Percentiles rank a stretch among this genome's conserved stretches.
Conservation (phyloP, 1,284 basidiomycete species). For the Bjerkandera adusta region DNA sequence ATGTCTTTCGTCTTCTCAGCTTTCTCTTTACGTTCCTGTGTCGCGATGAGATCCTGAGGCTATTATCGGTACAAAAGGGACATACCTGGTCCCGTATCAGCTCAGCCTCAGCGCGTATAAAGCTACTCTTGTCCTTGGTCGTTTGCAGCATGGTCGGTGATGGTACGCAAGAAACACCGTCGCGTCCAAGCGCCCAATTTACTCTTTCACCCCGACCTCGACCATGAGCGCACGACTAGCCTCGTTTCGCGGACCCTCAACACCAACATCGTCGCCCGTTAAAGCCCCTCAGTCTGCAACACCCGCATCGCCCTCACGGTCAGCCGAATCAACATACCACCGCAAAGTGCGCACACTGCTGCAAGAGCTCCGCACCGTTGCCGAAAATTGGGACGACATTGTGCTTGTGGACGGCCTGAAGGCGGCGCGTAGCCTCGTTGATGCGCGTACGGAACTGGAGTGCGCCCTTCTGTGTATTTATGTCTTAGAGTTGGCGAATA, state of each 20-base stretch:
- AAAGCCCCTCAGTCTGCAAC: constrained; percentile 37
- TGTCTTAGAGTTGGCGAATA: not conserved
- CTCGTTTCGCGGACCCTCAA: constrained; percentile 76
- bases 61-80: constrained; percentile 1
- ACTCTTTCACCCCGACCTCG: not conserved
- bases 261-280: constrained; percentile 65
- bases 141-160: constrained; percentile 20
- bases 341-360: constrained; percentile 62
- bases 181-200: constrained; percentile 3
- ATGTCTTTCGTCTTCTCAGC: constrained; percentile 67
- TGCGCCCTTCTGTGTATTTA: constrained; percentile 35
- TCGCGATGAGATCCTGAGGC: not conserved
- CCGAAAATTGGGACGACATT: constrained; percentile 75
- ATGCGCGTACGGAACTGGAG: constrained; percentile 77
- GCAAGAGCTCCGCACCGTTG: constrained; percentile 57
- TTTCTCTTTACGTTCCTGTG: constrained; percentile 68
- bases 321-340: constrained; percentile 67
- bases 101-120: constrained; percentile 75
- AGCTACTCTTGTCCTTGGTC: constrained; percentile 33
- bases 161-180: constrained; percentile 1
- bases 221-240: constrained; percentile 51
- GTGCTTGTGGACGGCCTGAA: constrained; percentile 73
- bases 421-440: constrained; percentile 59
- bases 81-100: constrained; percentile 65
- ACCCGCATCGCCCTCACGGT: constrained; percentile 52